Evolutionary conservation across 148 eudicot genomes (phyloP), one percentile per base, ranked within the genome.

Genomic region (Polygonum maritimum): DNA sequence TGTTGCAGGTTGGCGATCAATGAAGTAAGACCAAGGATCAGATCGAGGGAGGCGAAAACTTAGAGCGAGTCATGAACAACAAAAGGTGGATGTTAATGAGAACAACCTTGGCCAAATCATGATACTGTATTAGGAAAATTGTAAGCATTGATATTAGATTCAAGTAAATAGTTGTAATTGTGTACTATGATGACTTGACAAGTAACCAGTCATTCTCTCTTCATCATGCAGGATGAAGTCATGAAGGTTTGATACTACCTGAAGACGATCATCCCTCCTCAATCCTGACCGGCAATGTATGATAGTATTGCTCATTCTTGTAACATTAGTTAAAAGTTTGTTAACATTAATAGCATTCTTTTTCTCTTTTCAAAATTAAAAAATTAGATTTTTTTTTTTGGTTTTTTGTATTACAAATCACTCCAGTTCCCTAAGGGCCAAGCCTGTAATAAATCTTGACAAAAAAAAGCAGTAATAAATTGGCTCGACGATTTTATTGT

Each of bases 1-100:
- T 57, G 26, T 57, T 57, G 31, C 63, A 19, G 63, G 55, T 57
- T 57, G 63, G 63, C 21, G 63, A 57, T 57, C 63, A 57, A n/a
- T 22, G 63, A 57, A 57, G 63, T 12, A 57, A 33, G 63, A 21
- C 63, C 31, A 21, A 57, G 63, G 63, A 21, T 10, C 3, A 19
- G 31, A 21, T 22, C 10, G 63, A 57, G 63, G 35, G 63, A 57
- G 63, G 63, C 35, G 21, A 57, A 21, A 19, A 19, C 63, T 57
- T 1, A 33, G 12, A 7, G 47, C 47, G 47, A 7, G 9, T 57
- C 19, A 22, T 57, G 63, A 57, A 57, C 63, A 21, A 6, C 63
- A 19, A 22, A 57, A 57, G 63, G 63, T 57, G n/a, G 55, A 4
- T 51, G 55, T 15, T 51, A 15, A 51, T 51, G 19, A 51, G 55